Evolutionary conservation across 2,329 filamentous ascomycete genomes (phyloP).

Genomic region (Cercospora sp.): DNA sequence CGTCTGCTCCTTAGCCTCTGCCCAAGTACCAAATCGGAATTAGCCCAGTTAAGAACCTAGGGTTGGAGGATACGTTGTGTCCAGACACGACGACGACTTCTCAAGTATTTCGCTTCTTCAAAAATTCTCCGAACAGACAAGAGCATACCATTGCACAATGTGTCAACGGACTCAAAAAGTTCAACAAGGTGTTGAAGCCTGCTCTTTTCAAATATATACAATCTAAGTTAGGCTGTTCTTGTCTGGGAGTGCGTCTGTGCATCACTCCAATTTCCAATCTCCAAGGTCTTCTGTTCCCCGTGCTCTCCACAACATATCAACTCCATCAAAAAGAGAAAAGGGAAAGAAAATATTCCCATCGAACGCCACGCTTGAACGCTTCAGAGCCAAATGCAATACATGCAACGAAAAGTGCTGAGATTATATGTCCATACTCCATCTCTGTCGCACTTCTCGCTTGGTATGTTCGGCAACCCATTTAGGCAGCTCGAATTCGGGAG

Average conservation of each 20-base stretch:
- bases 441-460: conserved; percentile 40
- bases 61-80: not conserved
- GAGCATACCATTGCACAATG: not conserved
- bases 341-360: not conserved
- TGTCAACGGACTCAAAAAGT: not conserved
- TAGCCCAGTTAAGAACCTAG: not conserved
- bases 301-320: not conserved
- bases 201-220: conserved; percentile 14
- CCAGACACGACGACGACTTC: not conserved
- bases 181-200: conserved; percentile 3
- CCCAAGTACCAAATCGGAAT: no score
- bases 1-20: not conserved
- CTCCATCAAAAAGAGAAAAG: not conserved
- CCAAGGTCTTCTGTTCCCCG: conserved; percentile 1
- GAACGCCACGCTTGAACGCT: conserved; percentile 19
- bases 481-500: conserved; percentile 32
- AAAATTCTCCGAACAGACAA: no score
- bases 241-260: not conserved
- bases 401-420: not conserved
- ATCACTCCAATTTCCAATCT: conserved; percentile 6
- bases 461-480: conserved; percentile 36
- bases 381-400: conserved; percentile 1
- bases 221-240: conserved; percentile 8
- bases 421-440: conserved; percentile 44
- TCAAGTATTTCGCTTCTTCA: not conserved